Base-by-base conservation (phyloP, 1,284 basidiomycete genomes). In the Rugosomyces carneus region DNA sequence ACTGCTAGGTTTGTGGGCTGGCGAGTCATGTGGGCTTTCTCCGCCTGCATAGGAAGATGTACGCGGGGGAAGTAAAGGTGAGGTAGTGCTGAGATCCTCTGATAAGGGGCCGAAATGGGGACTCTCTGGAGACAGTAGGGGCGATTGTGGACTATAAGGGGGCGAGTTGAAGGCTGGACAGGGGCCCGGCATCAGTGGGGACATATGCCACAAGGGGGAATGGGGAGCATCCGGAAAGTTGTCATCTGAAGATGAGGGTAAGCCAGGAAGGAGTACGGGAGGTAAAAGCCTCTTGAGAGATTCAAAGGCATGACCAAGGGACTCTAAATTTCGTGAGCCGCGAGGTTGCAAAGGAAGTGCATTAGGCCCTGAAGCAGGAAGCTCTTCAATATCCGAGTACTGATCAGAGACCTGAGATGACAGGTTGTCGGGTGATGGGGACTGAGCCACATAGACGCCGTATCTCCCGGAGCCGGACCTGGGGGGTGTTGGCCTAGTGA, bases 361-460 rank as follows among this genome's bases (percentile, higher is more conserved):
- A 19, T 57, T 57, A 20, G 52, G 42, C 2, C 54, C 51, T 39
- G 54, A 53, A 9, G 57, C 55, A 15, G 58, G 59, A 11, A 73
- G 63, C 53, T 81, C 80, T 54, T 84, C 80, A 37, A 75, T 59
- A 45, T 81, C 80, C 37, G 78, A 80, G 47, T 78, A 75, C 40
- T 65, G 62, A 19, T 71, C 71, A 15, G 68, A 68, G 24, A 59
- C 51, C 35, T 60, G 62, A 11, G 67, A 69, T 15, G 68, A 70
- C 16, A 64, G 54, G 1, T 68, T 66, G 35, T 75, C 74, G 1
- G 70, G 72, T 3, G 69, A 71, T 26, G 67, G 62, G 1, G 72
- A 69, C 32, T 66, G 64, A 21, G 67, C 59, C 19, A 65, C 59
- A 57, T 70, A 70, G 34, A 81, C 60, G 6, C 82, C 81, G 58